Evolutionary conservation across 148 eudicot species (phyloP).

Genomic region (Cornus florida): DNA sequence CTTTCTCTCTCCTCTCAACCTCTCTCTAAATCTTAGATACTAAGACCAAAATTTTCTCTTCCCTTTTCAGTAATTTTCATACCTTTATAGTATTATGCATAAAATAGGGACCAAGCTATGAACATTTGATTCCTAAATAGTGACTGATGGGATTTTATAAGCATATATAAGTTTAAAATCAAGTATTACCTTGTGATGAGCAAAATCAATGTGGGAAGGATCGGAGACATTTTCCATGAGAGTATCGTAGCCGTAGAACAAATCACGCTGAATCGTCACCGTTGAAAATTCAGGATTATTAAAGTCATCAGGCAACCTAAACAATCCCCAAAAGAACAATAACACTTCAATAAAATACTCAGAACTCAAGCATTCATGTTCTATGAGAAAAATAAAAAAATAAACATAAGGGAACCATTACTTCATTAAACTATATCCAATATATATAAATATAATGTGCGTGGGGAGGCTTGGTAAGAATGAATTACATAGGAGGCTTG

Average conservation of each 20-base stretch:
- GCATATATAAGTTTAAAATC: not conserved
- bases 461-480: slow-evolving; percentile 50
- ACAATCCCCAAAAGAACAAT: slow-evolving; percentile 17
- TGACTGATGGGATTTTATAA: not conserved
- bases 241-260: slow-evolving; percentile 94
- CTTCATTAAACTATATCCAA: not conserved
- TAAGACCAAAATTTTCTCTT: too few species aligned
- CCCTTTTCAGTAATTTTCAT: too few species aligned
- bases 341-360: slow-evolving; percentile 16
- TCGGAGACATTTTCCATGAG: slow-evolving; percentile 99
- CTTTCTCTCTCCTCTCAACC: too few species aligned
- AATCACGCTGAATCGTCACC: slow-evolving; percentile 92
- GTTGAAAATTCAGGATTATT: slow-evolving; percentile 92
- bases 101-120: not conserved
- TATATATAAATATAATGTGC: slow-evolving; percentile 7
- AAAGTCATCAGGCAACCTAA: slow-evolving; percentile 95
- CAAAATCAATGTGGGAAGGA: slow-evolving; percentile 99
- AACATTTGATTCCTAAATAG: not conserved
- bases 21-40: too few species aligned
- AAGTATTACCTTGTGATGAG: slow-evolving; percentile 85
- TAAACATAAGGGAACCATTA: not conserved
- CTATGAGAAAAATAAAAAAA: not conserved
- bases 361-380: not conserved
- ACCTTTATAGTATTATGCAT: too few species aligned
- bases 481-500: slow-evolving; percentile 66